phyloP scores from a whole-genome alignment of 148 eudicot genomes.

The Pouteria glomerata region DNA sequence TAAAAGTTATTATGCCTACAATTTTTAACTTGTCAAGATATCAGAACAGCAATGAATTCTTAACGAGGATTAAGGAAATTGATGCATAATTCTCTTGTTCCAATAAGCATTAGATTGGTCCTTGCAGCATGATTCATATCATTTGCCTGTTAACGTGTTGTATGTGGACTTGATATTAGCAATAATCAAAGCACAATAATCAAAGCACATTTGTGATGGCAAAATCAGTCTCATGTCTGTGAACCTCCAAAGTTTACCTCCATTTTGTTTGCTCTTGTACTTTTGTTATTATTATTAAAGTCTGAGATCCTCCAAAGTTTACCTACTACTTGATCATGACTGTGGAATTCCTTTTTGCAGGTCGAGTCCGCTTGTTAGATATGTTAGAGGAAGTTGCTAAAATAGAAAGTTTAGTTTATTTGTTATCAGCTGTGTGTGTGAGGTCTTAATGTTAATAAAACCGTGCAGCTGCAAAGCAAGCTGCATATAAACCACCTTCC shows the following conservation, averaged over 20 bases:
- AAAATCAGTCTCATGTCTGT: no score
- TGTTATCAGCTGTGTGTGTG: no score
- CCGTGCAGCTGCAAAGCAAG: background rate
- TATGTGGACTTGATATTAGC: background rate
- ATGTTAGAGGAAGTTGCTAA: background rate
- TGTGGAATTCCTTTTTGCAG: background rate
- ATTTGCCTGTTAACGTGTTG: background rate
- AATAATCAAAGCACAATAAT: background rate
- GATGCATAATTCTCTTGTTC: background rate
- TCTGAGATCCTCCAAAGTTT: background rate
- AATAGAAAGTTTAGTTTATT: background rate
- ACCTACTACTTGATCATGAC: background rate
- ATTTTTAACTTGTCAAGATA: no score
- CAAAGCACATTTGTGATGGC: background rate
- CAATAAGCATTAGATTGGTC: background rate
- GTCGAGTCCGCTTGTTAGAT: background rate
- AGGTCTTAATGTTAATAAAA: background rate
- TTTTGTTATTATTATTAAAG: no score
- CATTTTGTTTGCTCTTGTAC: no score
- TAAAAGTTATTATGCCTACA: background rate
- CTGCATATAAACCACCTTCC: background rate
- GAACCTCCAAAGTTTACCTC: background rate
- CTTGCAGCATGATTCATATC: background rate
- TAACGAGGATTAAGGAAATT: background rate
- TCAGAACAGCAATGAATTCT: background rate